A percentile compares a stretch with the other conserved stretches of the same genome.
Conservation (phyloP, 352 stramenopile species). For the Phytophthora rubi region DNA sequence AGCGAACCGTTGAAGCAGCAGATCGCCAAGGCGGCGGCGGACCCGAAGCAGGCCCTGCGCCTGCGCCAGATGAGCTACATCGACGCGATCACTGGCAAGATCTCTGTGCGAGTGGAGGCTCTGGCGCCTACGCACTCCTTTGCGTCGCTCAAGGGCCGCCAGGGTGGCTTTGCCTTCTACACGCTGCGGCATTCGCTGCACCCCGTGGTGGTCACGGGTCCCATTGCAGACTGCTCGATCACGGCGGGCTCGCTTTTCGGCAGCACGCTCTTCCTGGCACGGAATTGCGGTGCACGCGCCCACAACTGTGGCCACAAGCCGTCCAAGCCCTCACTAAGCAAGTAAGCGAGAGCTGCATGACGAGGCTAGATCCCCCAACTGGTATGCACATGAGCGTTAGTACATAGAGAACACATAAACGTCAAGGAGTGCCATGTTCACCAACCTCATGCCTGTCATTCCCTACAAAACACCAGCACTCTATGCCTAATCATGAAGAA, state of each 20-base stretch:
- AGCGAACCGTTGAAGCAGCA: conserved; percentile 49
- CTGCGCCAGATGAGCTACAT: conserved; percentile 69
- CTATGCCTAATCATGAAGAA: neutral
- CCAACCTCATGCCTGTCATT: neutral
- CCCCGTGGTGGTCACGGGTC: conserved; percentile 81
- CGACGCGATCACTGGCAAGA: conserved; percentile 51
- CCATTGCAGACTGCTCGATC: conserved; percentile 78
- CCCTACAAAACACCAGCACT: neutral
- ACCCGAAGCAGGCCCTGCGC: conserved; percentile 35
- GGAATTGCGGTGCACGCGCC: conserved; percentile 69
- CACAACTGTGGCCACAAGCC: conserved; percentile 38
- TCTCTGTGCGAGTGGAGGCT: conserved; percentile 58
- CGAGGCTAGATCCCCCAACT: neutral
- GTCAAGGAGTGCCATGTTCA: conserved; percentile 27
- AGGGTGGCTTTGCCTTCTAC: conserved; percentile 84
- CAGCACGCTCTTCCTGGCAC: conserved; percentile 73
- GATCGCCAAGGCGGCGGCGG: conserved; percentile 35
- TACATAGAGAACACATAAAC: conserved; percentile 36
- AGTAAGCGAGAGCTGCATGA: conserved; percentile 13
- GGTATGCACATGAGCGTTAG: conserved; percentile 15
- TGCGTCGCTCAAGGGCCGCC: conserved; percentile 63
- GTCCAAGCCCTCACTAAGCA: conserved; percentile 26
- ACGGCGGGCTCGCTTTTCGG: conserved; percentile 82
- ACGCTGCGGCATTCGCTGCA: conserved; percentile 74
- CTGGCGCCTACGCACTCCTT: conserved; percentile 58